Percentiles rank a stretch among this genome's conserved stretches.
Conservation (phyloP, 805 yeast genomes). For the Yamadazyma akitaensis region DNA sequence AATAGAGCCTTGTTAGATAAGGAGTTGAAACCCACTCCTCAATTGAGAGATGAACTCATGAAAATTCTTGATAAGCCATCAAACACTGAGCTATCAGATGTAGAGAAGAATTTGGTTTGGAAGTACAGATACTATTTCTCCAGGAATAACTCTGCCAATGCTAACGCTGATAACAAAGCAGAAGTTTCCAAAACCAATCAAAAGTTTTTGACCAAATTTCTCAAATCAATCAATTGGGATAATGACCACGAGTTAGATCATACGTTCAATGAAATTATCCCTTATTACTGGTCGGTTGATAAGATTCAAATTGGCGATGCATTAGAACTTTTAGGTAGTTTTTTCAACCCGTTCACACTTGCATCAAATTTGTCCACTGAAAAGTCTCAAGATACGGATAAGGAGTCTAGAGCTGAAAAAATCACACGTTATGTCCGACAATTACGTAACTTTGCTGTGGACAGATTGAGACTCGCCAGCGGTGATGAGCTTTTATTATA, state of each 20-base stretch:
- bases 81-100: slow-evolving; percentile 72
- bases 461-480: slow-evolving; percentile 70
- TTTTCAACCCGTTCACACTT: slow-evolving; percentile 52
- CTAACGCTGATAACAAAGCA: slow-evolving; percentile 9
- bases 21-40: slow-evolving; percentile 86
- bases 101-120: slow-evolving; percentile 88
- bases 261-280: slow-evolving; percentile 64
- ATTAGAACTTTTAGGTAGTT: slow-evolving; percentile 77
- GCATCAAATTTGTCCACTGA: slow-evolving; percentile 6
- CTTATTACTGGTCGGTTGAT: slow-evolving; percentile 57
- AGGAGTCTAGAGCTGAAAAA: slow-evolving; percentile 29
- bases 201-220: slow-evolving; percentile 64
- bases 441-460: slow-evolving; percentile 85
- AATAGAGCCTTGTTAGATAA: slow-evolving; percentile 73
- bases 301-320: slow-evolving; percentile 83
- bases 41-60: slow-evolving; percentile 68
- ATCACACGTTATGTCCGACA: slow-evolving; percentile 35
- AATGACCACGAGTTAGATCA: slow-evolving; percentile 78
- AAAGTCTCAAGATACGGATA: neutral
- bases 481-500: slow-evolving; percentile 80
- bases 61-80: slow-evolving; percentile 75
- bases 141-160: slow-evolving; percentile 21
- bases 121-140: slow-evolving; percentile 74
- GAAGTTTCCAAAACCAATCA: slow-evolving; percentile 39
- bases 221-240: slow-evolving; percentile 85